phyloP scores from a whole-genome alignment of 331 rosid genomes.

The Quercus tomentella region DNA sequence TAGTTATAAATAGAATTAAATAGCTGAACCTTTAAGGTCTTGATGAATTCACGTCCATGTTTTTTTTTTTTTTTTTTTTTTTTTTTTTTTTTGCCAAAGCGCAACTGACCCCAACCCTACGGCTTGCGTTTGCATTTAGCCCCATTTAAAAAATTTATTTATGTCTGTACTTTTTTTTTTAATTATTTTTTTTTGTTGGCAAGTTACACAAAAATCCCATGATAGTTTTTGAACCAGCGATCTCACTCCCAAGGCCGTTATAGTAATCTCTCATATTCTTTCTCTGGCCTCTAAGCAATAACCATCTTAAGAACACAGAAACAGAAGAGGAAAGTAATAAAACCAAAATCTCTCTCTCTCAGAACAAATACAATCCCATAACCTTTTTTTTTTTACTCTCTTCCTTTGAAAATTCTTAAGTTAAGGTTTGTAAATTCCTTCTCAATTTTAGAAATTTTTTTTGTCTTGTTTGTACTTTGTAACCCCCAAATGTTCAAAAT shows the following conservation, averaged over 20 bases:
- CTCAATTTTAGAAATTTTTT: constrained; percentile 12
- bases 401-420: constrained; percentile 17
- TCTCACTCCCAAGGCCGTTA: background rate
- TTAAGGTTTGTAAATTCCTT: constrained; percentile 26
- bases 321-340: background rate
- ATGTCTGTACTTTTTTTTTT: too few species aligned
- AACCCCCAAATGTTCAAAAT: background rate
- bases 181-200: too few species aligned
- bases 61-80: too few species aligned
- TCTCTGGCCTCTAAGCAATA: background rate
- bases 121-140: too few species aligned
- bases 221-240: too few species aligned
- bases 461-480: background rate
- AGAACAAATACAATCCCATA: constrained; percentile 6
- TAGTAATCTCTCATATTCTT: constrained; percentile 11
- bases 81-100: too few species aligned
- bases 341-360: background rate
- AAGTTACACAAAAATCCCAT: too few species aligned
- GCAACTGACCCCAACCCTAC: too few species aligned
- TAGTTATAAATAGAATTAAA: too few species aligned
- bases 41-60: too few species aligned
- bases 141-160: too few species aligned
- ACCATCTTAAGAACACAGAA: background rate
- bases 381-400: constrained; percentile 38
- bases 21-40: too few species aligned